phyloP scores from a whole-genome alignment of 768 basidiomycete genomes.

The Astraeus odoratus region DNA sequence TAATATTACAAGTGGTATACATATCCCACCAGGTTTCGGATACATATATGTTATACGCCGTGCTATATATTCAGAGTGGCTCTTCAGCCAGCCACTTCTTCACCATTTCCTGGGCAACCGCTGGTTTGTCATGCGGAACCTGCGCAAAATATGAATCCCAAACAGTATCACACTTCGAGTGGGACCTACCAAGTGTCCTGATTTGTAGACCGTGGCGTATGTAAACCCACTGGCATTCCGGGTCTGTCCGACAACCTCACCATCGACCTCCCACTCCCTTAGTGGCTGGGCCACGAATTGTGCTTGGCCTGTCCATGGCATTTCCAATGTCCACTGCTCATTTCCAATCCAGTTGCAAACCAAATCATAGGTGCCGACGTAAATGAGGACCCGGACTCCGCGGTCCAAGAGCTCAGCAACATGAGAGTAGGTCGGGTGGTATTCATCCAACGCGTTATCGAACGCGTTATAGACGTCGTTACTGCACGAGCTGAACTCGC shows the following conservation, averaged over 20 bases:
- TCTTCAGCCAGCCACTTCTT: conserved; percentile 40
- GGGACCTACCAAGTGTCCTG: conserved; percentile 65
- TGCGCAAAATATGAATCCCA: too few relatives aligned
- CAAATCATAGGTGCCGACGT: conserved; percentile 76
- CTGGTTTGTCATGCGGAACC: conserved; percentile 61
- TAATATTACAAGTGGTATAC: too few relatives aligned
- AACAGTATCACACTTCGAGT: conserved; percentile 5
- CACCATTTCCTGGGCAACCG: conserved; percentile 42
- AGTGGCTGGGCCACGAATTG: conserved; percentile 42
- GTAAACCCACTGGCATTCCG: conserved; percentile 56
- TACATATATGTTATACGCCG: too few relatives aligned
- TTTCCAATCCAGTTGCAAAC: conserved; percentile 79
- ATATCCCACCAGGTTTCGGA: too few relatives aligned
- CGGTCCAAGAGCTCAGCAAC: conserved; percentile 61
- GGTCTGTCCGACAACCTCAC: conserved; percentile 44
- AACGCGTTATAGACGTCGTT: conserved; percentile 45
- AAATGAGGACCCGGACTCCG: conserved; percentile 65
- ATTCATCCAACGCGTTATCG: conserved; percentile 32
- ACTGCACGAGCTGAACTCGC: conserved; percentile 36
- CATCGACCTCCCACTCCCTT: conserved; percentile 53
- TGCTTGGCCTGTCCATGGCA: conserved; percentile 64
- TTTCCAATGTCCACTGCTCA: conserved; percentile 63
- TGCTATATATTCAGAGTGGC: conserved; percentile 19
- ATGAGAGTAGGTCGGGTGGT: conserved; percentile 27
- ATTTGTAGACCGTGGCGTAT: conserved; percentile 57